A percentile compares a stretch with the other conserved stretches of the same genome.
Evolutionary conservation across 176 grass and related monocot genomes (phyloP).

Genomic region (Phragmites australis): DNA sequence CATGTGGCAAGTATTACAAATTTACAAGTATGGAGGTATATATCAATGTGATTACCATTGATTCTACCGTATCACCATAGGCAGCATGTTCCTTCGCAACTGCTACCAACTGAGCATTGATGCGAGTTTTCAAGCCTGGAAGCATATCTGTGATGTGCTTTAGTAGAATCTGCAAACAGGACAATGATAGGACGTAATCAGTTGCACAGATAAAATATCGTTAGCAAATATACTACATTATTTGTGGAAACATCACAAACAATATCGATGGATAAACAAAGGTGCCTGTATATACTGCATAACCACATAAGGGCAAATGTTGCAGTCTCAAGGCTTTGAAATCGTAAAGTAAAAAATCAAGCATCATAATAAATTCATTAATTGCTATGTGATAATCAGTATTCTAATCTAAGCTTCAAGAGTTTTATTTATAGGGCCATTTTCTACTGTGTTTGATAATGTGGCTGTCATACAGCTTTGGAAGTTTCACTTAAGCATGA

Average conservation of each 20-base stretch:
- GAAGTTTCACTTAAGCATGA: conserved; percentile 20
- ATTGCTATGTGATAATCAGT: not conserved
- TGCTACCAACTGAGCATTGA: conserved; percentile 78
- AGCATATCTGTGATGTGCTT: conserved; percentile 86
- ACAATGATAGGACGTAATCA: not conserved
- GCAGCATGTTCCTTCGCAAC: conserved; percentile 86
- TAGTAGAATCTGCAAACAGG: conserved; percentile 75
- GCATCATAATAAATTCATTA: not conserved
- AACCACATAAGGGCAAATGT: not conserved
- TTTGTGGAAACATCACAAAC: conserved; percentile 16
- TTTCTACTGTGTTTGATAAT: conserved; percentile 3
- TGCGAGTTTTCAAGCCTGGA: conserved; percentile 82
- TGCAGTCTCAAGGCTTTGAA: not conserved
- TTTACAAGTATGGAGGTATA: conserved; percentile 13
- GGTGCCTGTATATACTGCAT: not conserved
- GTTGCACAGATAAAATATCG: conserved; percentile 28
- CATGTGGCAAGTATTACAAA: conserved; percentile 29
- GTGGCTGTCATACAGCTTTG: not conserved
- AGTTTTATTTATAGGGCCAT: not conserved
- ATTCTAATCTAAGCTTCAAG: not conserved
- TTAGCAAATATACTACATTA: conserved; percentile 23
- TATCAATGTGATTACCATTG: conserved; percentile 50
- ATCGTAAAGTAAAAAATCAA: not conserved
- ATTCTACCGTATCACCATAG: conserved; percentile 88
- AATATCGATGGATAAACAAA: not conserved